Evolutionary conservation across 2,329 filamentous ascomycete genomes (phyloP).

Genomic region (Colletotrichum limetticola): DNA sequence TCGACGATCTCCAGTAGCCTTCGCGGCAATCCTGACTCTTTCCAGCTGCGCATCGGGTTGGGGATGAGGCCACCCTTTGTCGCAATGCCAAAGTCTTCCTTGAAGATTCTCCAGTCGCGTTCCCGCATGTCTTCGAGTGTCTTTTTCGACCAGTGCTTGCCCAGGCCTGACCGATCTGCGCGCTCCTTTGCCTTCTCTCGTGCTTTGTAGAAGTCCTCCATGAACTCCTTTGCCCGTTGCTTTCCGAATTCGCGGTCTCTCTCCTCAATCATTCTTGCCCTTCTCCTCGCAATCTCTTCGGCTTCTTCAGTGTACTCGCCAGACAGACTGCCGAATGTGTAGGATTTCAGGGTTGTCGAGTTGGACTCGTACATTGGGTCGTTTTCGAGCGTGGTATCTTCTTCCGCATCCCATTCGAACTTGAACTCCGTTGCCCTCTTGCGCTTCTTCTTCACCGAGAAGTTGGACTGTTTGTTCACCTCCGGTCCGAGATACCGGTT

Average conservation of each 20-base stretch:
- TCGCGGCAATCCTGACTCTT: constrained; percentile 83
- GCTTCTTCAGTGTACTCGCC: constrained; percentile 64
- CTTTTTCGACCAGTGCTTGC: constrained; percentile 98
- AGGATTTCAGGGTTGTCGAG: constrained; percentile 37
- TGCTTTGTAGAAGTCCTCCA: constrained; percentile 83
- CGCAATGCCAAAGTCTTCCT: constrained; percentile 96
- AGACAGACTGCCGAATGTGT: constrained; percentile 59
- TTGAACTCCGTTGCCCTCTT: constrained; percentile 94
- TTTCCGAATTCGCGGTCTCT: constrained; percentile 81
- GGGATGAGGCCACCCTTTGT: constrained; percentile 94
- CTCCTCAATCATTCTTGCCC: constrained; percentile 77
- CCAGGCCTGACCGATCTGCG: constrained; percentile 77
- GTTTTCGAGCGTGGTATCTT: constrained; percentile 88
- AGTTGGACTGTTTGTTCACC: constrained; percentile 82
- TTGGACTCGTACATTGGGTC: constrained; percentile 77
- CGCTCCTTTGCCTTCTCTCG: constrained; percentile 74
- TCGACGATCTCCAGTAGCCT: constrained; percentile 84
- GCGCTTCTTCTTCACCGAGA: constrained; percentile 96
- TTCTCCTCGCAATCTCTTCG: constrained; percentile 65
- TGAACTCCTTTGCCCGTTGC: constrained; percentile 79
- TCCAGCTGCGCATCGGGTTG: constrained; percentile 96
- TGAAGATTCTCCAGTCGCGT: constrained; percentile 99
- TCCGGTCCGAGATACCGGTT: constrained; percentile 93
- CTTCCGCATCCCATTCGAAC: constrained; percentile 96
- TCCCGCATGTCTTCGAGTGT: constrained; percentile 92